Base-by-base conservation (phyloP, 345 rosid genomes). In the Eutrema yunnanense region DNA sequence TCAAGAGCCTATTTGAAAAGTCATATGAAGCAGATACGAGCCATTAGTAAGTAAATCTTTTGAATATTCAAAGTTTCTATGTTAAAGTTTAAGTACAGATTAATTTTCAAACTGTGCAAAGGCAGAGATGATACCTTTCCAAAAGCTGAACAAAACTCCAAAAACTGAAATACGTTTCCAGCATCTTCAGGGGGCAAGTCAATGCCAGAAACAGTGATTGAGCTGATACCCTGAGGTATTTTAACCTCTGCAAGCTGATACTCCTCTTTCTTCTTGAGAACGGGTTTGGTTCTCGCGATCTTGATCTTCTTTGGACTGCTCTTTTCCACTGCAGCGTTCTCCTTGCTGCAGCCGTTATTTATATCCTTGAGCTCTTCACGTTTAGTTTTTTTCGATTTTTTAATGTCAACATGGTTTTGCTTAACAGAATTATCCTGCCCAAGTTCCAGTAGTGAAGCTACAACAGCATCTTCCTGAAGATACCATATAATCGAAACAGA, bases 71-170 rank as follows among this genome's bases (percentile, higher is more conserved):
- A 47, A 69, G 5, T 8, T 22, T 48, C n/a, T 26, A 14, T 19
- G 10, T 70, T 19, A 36, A 73, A 8, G 9, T 26, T 33, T 0
- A 22, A 30, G 10, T 55, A 46, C 27, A 30, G 2, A 22, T 22
- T 3, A 34, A 19, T 22, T 22, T 22, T 22, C 26, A 22, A 22
- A 22, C 26, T 22, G 26, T 22, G 26, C 26, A 22, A 22, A 22
- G 26, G 26, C 26, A 22, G 26, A 22, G 26, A 78, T 11, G 14
- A 60, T 81, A 86, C 99, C 97, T 83, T 73, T 47, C 84, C 85
- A 80, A 95, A 95, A 78, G 96, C 84, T 41, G 86, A 78, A 81
- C 92, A 89, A 72, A 95, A 95, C 72, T 89, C 92, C 46, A 89
- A 56, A 73, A 95, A 92, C 69, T 91, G 99, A 63, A 95, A 75